Evolutionary conservation across 2,329 filamentous ascomycete species (phyloP), one percentile per base, ranked within the genome.

Genomic region (Talaromyces pinophilus): DNA sequence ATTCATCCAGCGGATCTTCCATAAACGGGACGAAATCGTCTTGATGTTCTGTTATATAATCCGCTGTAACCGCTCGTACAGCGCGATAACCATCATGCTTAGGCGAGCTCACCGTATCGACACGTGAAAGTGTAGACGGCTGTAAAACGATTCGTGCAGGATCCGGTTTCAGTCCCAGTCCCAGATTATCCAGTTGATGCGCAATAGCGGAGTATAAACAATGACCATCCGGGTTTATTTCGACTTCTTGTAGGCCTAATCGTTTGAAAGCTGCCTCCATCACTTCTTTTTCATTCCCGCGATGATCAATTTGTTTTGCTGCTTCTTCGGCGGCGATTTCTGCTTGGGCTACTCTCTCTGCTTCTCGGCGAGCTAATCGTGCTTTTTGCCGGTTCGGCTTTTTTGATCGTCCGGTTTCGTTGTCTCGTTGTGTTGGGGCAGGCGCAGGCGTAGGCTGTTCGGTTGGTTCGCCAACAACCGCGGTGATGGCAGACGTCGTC

Each of bases 361-460:
- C 94, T 4, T 92, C 92, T 60, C 95, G 90, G 30, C 94, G 89
- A 22, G 95, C 95, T 17, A 98, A 85, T 1, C 95, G 89, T 68
- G 94, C 95, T 78, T 96, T 97, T 76, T 95, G 92, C 15, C 95
- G 87, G 77, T 97, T 98, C 33, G 90, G 89, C 77, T 96, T 97
- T 81, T 89, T 92, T 19, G 74, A 46, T 70, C 70, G 72, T 68
- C 73, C 44, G 11, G 10, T 35, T 3, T 33, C 38, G 28, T 33
- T 48, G n/a, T 61, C 46, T 35, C 33, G 19, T 38, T 42, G 25
- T 33, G 46, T 35, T 42, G 67, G 50, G 62, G 67, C 59, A 66
- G 64, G 28, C 3, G 63, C n/a, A 35, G 48, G 25, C 8, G 57
- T 30, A 15, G 42, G 11, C 22, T 33, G 17, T 17, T 22, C 54